Base-by-base conservation (phyloP, 371 early-diverging fungal species). In the Mucor indicus region DNA sequence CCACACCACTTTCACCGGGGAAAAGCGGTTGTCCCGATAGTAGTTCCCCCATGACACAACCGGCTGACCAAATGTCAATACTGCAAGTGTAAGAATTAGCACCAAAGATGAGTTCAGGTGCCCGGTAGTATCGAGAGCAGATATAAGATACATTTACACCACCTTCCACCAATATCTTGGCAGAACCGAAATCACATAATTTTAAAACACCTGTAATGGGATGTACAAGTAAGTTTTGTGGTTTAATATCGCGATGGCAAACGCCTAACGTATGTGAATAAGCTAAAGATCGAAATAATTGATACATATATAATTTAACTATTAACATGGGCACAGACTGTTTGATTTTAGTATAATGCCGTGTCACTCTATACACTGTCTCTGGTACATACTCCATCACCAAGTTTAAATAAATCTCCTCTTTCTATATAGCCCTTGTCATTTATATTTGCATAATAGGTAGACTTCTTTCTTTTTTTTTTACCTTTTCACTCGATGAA, bases 161-260 rank as follows among this genome's bases (percentile, higher is more conserved):
- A 43, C 91, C 93, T 10, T 84, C 81, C 6, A 89, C 78, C 36
- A 98, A 76, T 16, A 90, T 82, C 69, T 97, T 99, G 38, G 98
- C 98, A 53, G 87, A 86, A 40, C 99, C 99, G 79, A 99, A 95
- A 75, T 99, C 99, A 69, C 98, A 96, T 35, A 99, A 79, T 72
- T 98, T 98, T 46, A 98, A 72, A 23, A 93, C 79, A 36, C 95
- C 95, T 7, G 85, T 83, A 25, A 71, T 53, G 42, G 91, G 90
- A 69, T 98, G 87, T 33, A 99, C 81, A 31, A 98, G 83, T 63
- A 99, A 73, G 70, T 99, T 99, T 69, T 98, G 98, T 36, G 99
- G 99, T 74, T 99, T 99, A 69, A 99, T 96, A 69, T 99, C 99
- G 42, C 99, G 83, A 50, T 82, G 83, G 43, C 83, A 82, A 38